Evolutionary conservation across 192 early-diverging fungal genomes (phyloP).

Genomic region (Gonapodya sp.): DNA sequence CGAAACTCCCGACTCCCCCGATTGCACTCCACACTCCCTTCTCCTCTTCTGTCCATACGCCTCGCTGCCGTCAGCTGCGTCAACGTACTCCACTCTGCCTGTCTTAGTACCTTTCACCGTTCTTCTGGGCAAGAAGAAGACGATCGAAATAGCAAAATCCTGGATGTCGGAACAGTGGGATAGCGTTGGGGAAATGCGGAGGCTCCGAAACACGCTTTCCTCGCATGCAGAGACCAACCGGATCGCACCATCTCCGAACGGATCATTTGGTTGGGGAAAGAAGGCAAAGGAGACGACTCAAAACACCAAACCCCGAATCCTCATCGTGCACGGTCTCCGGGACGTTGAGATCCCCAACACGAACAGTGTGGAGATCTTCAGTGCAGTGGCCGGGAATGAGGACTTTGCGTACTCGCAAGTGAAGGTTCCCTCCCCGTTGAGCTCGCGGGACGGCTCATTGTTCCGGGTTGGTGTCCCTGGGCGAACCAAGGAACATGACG

Average conservation of each 20-base stretch:
- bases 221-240: background rate
- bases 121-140: background rate
- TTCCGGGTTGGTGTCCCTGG: background rate
- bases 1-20: background rate
- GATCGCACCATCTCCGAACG: background rate
- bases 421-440: background rate
- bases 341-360: slow-evolving; percentile 35
- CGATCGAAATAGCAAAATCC: background rate
- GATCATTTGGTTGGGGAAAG: slow-evolving; percentile 7
- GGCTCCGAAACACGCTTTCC: background rate
- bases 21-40: background rate
- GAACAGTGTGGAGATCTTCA: slow-evolving; percentile 22
- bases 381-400: background rate
- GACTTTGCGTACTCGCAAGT: background rate
- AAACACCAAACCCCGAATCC: slow-evolving; percentile 20
- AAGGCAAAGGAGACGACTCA: background rate
- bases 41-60: slow-evolving; percentile 20
- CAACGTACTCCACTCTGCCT: slow-evolving; percentile 31
- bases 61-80: slow-evolving; percentile 32
- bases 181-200: slow-evolving; percentile 21
- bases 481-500: background rate
- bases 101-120: slow-evolving; percentile 11
- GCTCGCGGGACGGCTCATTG: background rate
- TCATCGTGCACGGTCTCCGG: slow-evolving; percentile 29
- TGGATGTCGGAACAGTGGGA: slow-evolving; percentile 28